These are phyloP conservation scores for Trichocomaceae sp. DNA, from an alignment of 2,329 filamentous ascomycete genomes.

Conservation along the genomic window DNA sequence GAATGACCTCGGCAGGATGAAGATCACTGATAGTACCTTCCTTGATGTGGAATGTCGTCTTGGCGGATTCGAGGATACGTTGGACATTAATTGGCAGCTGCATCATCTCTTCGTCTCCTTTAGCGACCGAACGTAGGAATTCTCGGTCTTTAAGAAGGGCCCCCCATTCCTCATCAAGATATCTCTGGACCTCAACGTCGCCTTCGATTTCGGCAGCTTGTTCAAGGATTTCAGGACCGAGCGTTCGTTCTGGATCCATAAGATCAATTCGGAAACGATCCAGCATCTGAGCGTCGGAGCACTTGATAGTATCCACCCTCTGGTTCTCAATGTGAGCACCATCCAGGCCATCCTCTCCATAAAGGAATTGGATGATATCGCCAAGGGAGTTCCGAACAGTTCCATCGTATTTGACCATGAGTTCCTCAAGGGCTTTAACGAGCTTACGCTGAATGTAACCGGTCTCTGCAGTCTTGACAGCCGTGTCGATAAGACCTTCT, in stretches of 20 bases:
- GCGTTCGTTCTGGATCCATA: conserved; percentile 60
- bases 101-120: conserved; percentile 76
- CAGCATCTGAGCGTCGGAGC: conserved; percentile 70
- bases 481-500: conserved; percentile 98
- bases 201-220: conserved; percentile 80
- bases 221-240: conserved; percentile 68
- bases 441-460: conserved; percentile 98
- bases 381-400: conserved; percentile 95
- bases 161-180: conserved; percentile 85
- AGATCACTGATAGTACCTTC: conserved; percentile 80
- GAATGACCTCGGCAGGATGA: conserved; percentile 79
- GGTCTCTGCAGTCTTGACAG: conserved; percentile 98
- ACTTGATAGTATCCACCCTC: conserved; percentile 75
- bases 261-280: conserved; percentile 79
- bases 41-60: conserved; percentile 84
- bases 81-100: conserved; percentile 88
- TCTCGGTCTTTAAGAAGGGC: conserved; percentile 66
- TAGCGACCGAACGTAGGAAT: conserved; percentile 64
- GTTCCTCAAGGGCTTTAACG: conserved; percentile 95
- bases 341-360: conserved; percentile 94
- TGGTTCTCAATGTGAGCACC: conserved; percentile 92
- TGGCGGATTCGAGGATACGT: conserved; percentile 84
- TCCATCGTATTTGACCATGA: conserved; percentile 95
- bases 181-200: conserved; percentile 77
- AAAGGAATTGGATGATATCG: conserved; percentile 94